Evolutionary conservation across 495 filamentous ascomycete genomes (phyloP), one percentile per base, ranked within the genome.

Genomic region (Aspergillus saccharolyticus): DNA sequence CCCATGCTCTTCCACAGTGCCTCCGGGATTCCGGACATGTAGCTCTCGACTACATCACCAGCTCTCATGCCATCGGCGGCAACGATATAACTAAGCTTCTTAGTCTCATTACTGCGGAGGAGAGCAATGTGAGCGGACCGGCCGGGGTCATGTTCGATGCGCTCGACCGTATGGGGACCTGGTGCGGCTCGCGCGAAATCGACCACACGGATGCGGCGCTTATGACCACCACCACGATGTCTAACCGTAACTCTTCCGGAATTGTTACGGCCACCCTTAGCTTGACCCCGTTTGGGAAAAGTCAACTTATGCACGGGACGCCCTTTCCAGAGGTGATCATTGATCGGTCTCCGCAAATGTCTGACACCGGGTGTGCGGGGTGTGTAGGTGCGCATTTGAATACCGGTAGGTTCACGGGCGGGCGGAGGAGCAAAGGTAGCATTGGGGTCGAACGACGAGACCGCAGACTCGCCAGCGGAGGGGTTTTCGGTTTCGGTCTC

Each of bases 261-360:
- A 67, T 90, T 87, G 72, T 97, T 98, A 58, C 94, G 85, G 24
- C 94, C 94, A 70, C 95, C 94, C 65, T 95, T 95, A 19, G 80
- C 84, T 53, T 94, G 90, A 25, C 94, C 94, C 70, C 90, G 90
- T 73, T 96, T 95, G 42, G 90, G 80, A 63, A 89, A 90, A 2
- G 94, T 98, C 68, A 98, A 79, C 44, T 85, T 85, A 12, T 87
- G 78, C 60, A 86, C 85, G 0, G 95, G 90, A 43, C 91, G 81
- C 47, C 91, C 93, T 77, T 95, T 96, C 87, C 88, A 97, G 28
- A 98, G 78, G 70, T 97, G 95, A 60, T 97, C 94, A 73, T 96
- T 96, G 67, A 97, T 86, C 10, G 94, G 90, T 17, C 94, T 81
- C 58, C 84, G 86, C 54, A 98, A 78, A 80, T 98, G 95, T 57